phyloP scores from a whole-genome alignment of 768 basidiomycete species.

The Exidia glandulosa region DNA sequence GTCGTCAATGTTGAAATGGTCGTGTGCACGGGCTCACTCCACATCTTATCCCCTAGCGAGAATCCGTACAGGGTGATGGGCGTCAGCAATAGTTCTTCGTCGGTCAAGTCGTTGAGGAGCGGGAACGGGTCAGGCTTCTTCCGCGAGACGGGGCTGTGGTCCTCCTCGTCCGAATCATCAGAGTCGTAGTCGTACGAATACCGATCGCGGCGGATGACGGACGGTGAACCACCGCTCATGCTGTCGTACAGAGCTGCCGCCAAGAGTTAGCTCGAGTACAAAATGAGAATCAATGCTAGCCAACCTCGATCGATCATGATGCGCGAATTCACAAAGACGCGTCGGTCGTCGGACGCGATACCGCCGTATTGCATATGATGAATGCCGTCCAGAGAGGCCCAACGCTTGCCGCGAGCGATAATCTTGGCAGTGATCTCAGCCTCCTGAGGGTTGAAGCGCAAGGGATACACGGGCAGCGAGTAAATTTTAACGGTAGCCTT shows the following conservation, averaged over 20 bases:
- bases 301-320: not conserved
- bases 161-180: not conserved
- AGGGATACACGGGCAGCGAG: not conserved
- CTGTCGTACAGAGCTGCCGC: not conserved
- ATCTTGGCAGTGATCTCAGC: not conserved
- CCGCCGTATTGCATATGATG: constrained; percentile 8
- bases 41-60: constrained; percentile 46
- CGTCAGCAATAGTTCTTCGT: constrained; percentile 45
- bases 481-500: not conserved
- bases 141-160: no score
- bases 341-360: not conserved
- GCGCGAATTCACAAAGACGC: not conserved
- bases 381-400: constrained; percentile 2
- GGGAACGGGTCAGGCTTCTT: not conserved
- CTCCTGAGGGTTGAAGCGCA: not conserved
- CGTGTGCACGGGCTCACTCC: constrained; percentile 41
- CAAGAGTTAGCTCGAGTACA: not conserved
- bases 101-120: constrained; percentile 19
- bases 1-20: not conserved
- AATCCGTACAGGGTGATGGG: constrained; percentile 52
- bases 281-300: not conserved
- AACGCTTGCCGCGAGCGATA: not conserved
- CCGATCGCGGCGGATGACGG: not conserved
- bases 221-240: not conserved
- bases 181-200: not conserved